Evolutionary conservation across 2,329 filamentous ascomycete genomes (phyloP).

Genomic region (Colletotrichum noveboracense): DNA sequence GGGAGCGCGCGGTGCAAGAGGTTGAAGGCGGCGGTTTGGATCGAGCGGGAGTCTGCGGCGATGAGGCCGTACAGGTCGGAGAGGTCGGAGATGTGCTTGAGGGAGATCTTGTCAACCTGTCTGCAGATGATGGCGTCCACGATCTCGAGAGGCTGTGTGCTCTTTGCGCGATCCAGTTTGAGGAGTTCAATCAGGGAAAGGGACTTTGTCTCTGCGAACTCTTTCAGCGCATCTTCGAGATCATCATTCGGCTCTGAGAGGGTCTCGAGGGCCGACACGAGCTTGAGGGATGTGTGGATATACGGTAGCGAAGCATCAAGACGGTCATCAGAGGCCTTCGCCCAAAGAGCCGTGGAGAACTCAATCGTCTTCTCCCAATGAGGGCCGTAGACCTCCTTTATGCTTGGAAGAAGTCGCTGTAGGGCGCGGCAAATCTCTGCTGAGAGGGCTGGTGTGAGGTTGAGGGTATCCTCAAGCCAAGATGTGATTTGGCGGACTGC

Average conservation of each 20-base stretch:
- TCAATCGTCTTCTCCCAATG: conserved; percentile 78
- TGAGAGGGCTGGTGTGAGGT: conserved; percentile 47
- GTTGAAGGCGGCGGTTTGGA: conserved; percentile 82
- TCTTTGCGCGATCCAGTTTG: conserved; percentile 49
- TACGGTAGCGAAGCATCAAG: conserved; percentile 62
- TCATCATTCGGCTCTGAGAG: conserved; percentile 85
- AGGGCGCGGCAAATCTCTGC: conserved; percentile 62
- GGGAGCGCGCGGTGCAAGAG: conserved; percentile 84
- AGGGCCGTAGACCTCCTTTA: conserved; percentile 84
- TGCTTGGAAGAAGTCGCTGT: conserved; percentile 69
- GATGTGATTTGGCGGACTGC: conserved; percentile 79
- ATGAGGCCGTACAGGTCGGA: conserved; percentile 77
- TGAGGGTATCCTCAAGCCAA: conserved; percentile 65
- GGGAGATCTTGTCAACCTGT: conserved; percentile 67
- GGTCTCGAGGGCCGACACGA: conserved; percentile 67
- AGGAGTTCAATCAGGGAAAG: conserved; percentile 68
- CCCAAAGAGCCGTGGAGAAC: conserved; percentile 65
- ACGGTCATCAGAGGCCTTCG: conserved; percentile 44
- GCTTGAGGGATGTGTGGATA: conserved; percentile 74
- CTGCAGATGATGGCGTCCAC: conserved; percentile 78
- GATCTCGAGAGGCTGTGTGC: conserved; percentile 72
- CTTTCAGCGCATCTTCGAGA: conserved; percentile 74
- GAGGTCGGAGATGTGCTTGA: conserved; percentile 66
- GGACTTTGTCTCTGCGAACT: conserved; percentile 61
- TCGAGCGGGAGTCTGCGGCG: conserved; percentile 73